A percentile compares a stretch with the other conserved stretches of the same genome.
Evolutionary conservation across 2,329 filamentous ascomycete species (phyloP).

Genomic region (Diaporthe caulivora): DNA sequence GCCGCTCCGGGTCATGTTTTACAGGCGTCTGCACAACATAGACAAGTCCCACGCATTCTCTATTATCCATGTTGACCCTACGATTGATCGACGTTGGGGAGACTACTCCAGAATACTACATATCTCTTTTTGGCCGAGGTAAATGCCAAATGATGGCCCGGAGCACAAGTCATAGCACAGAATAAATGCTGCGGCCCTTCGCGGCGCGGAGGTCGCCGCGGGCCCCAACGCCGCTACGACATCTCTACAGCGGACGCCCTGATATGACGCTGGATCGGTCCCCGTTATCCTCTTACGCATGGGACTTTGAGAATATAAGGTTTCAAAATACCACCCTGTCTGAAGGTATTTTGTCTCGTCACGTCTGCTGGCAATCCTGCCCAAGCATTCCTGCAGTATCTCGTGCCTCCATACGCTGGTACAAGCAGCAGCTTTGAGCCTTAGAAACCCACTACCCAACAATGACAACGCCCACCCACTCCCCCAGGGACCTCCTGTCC

Average conservation of each 20-base stretch:
- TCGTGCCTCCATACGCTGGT: neutral
- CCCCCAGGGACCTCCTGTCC: constrained; percentile 51
- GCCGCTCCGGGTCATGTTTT: constrained; percentile 6
- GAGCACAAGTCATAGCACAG: neutral
- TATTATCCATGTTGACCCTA: neutral
- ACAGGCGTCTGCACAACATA: neutral
- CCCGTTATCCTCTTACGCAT: constrained; percentile 1
- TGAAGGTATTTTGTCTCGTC: neutral
- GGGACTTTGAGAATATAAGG: neutral
- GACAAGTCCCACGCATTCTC: neutral
- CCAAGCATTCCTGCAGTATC: no score
- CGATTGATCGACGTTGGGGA: fast-evolving
- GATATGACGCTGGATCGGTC: constrained; percentile 6
- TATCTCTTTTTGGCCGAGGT: fast-evolving
- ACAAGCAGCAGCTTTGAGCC: neutral
- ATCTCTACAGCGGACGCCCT: neutral
- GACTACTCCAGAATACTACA: neutral
- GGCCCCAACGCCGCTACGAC: neutral
- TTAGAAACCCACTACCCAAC: neutral
- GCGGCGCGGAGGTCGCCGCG: constrained; percentile 27
- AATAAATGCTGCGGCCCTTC: neutral
- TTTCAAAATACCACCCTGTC: neutral
- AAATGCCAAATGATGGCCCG: neutral
- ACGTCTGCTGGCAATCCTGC: neutral
- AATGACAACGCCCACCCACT: constrained; percentile 40